phyloP scores from a whole-genome alignment of 2,329 filamentous ascomycete genomes.

The Myriosclerotinia curreyana region DNA sequence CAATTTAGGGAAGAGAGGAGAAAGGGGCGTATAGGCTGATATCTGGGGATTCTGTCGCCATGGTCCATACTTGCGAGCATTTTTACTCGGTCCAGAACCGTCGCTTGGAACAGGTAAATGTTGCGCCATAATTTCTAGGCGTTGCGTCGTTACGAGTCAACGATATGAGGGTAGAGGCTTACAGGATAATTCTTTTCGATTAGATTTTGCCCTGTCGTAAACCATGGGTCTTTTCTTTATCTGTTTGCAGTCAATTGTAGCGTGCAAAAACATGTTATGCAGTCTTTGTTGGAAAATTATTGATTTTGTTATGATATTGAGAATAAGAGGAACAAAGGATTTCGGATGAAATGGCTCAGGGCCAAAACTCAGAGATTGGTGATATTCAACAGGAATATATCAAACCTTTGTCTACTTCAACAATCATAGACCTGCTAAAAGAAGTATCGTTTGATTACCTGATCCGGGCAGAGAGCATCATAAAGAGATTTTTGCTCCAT shows the following conservation, averaged over 20 bases:
- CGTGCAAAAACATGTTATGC: background rate
- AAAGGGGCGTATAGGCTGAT: conserved; percentile 12
- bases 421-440: background rate
- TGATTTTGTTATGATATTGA: background rate
- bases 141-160: too few relatives aligned
- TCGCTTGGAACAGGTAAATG: background rate
- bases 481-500: background rate
- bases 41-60: background rate
- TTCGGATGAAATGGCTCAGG: background rate
- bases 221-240: background rate
- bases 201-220: background rate
- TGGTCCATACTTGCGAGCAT: conserved; percentile 10
- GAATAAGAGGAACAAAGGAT: background rate
- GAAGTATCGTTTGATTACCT: background rate
- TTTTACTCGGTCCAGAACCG: background rate
- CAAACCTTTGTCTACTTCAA: background rate
- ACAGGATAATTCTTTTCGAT: background rate
- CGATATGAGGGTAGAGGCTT: background rate
- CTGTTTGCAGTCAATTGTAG: too few relatives aligned
- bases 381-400: background rate
- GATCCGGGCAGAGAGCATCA: background rate
- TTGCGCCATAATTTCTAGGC: background rate
- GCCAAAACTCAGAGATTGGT: background rate
- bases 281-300: background rate
- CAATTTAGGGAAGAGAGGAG: background rate